These are phyloP conservation scores for Neonectria neomacrospora DNA, from an alignment of 2,329 filamentous ascomycete genomes.

Conservation along the genomic window DNA sequence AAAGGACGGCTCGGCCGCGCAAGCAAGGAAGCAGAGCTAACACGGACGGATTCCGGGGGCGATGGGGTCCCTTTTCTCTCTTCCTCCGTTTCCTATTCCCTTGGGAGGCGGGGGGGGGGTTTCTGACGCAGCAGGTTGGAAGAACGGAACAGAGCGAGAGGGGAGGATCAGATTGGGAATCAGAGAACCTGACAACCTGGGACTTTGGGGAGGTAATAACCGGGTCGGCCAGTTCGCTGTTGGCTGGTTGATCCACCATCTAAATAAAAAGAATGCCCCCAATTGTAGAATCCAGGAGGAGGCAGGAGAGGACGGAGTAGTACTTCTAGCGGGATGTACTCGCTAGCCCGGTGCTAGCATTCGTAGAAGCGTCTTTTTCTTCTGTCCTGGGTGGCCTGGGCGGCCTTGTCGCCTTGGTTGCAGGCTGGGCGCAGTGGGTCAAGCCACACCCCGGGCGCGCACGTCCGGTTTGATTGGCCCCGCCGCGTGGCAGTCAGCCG, in stretches of 20 bases:
- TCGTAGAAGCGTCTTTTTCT: not conserved
- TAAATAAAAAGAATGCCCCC: slow-evolving; percentile 1
- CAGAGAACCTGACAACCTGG: not conserved
- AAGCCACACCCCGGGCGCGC: not conserved
- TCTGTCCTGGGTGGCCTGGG: too few species aligned
- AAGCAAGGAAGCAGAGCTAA: not conserved
- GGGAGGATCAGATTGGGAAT: not conserved
- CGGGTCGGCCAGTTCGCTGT: not conserved
- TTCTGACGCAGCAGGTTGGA: not conserved
- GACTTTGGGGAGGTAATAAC: slow-evolving; percentile 3
- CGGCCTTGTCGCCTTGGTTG: not conserved
- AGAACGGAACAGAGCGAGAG: not conserved
- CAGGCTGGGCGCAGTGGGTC: slow-evolving; percentile 6
- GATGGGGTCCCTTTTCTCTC: not conserved
- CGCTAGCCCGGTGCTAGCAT: not conserved
- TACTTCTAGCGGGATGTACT: not conserved
- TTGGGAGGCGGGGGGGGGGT: not conserved
- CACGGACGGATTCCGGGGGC: not conserved
- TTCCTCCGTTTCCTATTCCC: not conserved
- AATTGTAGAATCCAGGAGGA: not conserved
- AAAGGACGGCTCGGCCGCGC: slow-evolving; percentile 6
- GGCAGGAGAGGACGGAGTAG: not conserved
- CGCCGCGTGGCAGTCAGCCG: slow-evolving; percentile 10
- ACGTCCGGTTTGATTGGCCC: slow-evolving; percentile 5
- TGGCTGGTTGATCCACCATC: slow-evolving; percentile 5